Evolutionary conservation across 176 grass and related monocot genomes (phyloP), one percentile per base, ranked within the genome.

Genomic region (Lolium rigidum): DNA sequence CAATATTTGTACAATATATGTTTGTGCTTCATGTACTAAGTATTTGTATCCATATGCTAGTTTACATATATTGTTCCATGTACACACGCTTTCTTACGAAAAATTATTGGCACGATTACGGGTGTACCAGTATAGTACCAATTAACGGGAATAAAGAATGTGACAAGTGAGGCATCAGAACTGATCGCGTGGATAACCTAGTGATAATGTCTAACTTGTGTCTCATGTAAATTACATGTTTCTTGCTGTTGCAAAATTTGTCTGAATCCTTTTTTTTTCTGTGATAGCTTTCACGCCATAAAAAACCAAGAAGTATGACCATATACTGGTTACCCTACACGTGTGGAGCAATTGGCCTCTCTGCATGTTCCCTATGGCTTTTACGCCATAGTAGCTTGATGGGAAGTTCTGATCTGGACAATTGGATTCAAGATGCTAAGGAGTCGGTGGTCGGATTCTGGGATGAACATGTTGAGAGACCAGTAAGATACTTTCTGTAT

Each of bases 331-430:
- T 98, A 57, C 91, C 82, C 46, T 98, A 98, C 86, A 95, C 95
- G 43, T 90, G 87, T 46, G 93, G 93, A 91, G 91, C 91, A 79
- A 77, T 98, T 83, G 95, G 95, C 65, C 84, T 98, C 70, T 94
- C 93, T 76, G 86, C 83, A 75, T 98, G 96, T 85, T 94, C 96
- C 46, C 17, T 98, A 56, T 98, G 95, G 95, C 78, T 98, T 81
- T 83, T 98, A 85, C 89, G 90, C 13, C 95, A 98, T 80, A 98
- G 95, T 86, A 93, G 95, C 82, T 98, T 98, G 90, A 95, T 92
- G 95, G 95, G 95, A 83, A 98, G 95, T 83, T 80, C 91, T 80
- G 95, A 98, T 76, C 93, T 98, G 50, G 93, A 98, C 83, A 95
- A 95, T 54, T 98, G 95, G 95, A 87, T 98, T 55, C 85, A 66